A percentile compares a stretch with the other conserved stretches of the same genome.
These are phyloP conservation scores for Hypoxylon lienhwacheense DNA, from an alignment of 495 filamentous ascomycete species.

Conservation along the genomic window DNA sequence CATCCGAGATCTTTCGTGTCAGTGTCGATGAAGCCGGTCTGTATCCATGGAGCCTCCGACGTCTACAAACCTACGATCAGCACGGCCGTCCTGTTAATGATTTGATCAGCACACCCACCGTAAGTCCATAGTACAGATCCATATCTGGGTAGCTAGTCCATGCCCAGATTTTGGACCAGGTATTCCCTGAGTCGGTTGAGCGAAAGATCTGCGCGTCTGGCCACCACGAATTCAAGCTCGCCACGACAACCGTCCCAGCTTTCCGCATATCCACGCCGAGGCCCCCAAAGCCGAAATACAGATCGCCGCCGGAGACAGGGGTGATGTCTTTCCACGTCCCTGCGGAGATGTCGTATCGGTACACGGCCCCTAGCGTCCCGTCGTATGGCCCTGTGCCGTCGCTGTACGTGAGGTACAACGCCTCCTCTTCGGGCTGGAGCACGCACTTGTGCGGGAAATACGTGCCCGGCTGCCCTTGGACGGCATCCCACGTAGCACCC, in stretches of 20 bases:
- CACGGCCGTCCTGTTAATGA: constrained; percentile 7
- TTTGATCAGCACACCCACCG: constrained; percentile 41
- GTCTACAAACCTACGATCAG: constrained; percentile 32
- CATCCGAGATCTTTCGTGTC: constrained; percentile 59
- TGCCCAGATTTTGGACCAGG: constrained; percentile 57
- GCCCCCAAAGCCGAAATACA: constrained; percentile 59
- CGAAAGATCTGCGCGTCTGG: constrained; percentile 60
- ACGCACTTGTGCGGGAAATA: constrained; percentile 60
- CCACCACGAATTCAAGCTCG: constrained; percentile 61
- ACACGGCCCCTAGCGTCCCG: constrained; percentile 54
- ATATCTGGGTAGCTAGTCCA: constrained; percentile 52
- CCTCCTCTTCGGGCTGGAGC: constrained; percentile 56
- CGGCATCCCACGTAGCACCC: constrained; percentile 54
- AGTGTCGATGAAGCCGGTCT: constrained; percentile 47
- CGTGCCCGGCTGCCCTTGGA: constrained; percentile 52
- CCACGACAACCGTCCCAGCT: constrained; percentile 59
- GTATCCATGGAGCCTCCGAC: constrained; percentile 53
- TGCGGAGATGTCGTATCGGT: constrained; percentile 54
- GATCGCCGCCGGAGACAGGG: constrained; percentile 47
- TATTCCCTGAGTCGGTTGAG: constrained; percentile 55
- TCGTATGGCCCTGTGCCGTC: constrained; percentile 61
- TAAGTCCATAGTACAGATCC: constrained; percentile 49
- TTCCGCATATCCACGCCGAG: constrained; percentile 57
- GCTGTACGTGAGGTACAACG: constrained; percentile 59
- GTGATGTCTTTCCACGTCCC: constrained; percentile 59